Conservation (phyloP, 805 yeast species). For the Lipomyces starkeyi region DNA sequence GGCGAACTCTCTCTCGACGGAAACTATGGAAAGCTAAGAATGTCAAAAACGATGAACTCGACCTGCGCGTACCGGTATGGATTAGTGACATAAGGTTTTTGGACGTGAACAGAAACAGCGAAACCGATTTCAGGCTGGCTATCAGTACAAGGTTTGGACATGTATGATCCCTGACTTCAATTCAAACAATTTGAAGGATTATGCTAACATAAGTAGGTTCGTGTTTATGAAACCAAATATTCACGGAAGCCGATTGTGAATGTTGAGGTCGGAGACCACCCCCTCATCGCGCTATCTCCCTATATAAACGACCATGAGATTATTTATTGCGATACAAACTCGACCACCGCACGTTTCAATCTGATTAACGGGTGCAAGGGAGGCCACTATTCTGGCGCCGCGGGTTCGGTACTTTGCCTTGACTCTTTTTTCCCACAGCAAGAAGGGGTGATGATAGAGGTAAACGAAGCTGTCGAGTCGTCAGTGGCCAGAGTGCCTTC, state of each 20-base stretch:
- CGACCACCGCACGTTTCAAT: slow-evolving; percentile 64
- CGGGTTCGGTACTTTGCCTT: slow-evolving; percentile 56
- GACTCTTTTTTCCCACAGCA: slow-evolving; percentile 16
- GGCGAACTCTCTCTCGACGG: slow-evolving; percentile 14
- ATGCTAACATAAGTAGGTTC: slow-evolving; percentile 35
- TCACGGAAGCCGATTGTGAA: slow-evolving; percentile 72
- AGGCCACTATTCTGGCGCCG: slow-evolving; percentile 74
- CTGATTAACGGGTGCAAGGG: slow-evolving; percentile 57
- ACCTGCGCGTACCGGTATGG: slow-evolving; percentile 84
- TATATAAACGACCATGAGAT: slow-evolving; percentile 53
- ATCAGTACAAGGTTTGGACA: slow-evolving; percentile 77
- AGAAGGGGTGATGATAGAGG: neutral
- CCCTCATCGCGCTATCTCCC: slow-evolving; percentile 53
- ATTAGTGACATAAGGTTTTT: slow-evolving; percentile 62
- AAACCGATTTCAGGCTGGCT: slow-evolving; percentile 56
- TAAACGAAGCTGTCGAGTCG: neutral
- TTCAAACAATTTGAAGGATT: neutral
- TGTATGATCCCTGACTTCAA: neutral
- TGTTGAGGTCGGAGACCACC: slow-evolving; percentile 60
- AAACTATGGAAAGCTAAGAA: slow-evolving; percentile 74
- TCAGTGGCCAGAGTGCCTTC: slow-evolving; percentile 36
- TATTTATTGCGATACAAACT: slow-evolving; percentile 74
- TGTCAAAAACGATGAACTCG: slow-evolving; percentile 79
- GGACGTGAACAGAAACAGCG: slow-evolving; percentile 44
- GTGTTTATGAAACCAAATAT: slow-evolving; percentile 70